A percentile compares a stretch with the other conserved stretches of the same genome.
These are phyloP conservation scores for Primulina huaijiensis DNA, from an alignment of 257 asterid genomes.

Conservation along the genomic window DNA sequence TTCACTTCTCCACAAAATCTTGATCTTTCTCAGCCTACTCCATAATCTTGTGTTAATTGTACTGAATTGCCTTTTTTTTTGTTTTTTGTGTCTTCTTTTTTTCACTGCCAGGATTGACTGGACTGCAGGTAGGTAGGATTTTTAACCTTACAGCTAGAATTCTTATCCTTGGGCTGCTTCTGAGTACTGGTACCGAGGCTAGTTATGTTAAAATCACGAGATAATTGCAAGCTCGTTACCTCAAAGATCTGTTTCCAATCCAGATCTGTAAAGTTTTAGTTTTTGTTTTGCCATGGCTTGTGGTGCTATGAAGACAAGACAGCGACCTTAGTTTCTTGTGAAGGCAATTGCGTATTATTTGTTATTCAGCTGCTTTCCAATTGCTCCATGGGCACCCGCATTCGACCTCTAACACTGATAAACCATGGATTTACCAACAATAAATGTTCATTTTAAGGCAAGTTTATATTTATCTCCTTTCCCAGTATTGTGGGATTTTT, in stretches of 20 bases:
- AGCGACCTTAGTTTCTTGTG: slow-evolving; percentile 12
- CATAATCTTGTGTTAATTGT: not conserved
- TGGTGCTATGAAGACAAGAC: not conserved
- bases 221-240: not conserved
- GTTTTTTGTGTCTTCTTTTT: not conserved
- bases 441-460: not conserved
- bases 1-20: slow-evolving; percentile 4
- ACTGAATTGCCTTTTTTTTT: not conserved
- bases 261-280: slow-evolving; percentile 14
- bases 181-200: not conserved
- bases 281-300: slow-evolving; percentile 14
- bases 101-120: slow-evolving; percentile 29
- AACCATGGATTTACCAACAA: not conserved
- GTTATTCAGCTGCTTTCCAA: slow-evolving; percentile 3
- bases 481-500: not conserved
- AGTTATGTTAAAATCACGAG: not conserved
- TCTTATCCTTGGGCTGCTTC: slow-evolving; percentile 17
- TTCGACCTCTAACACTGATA: slow-evolving; percentile 2
- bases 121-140: slow-evolving; percentile 6
- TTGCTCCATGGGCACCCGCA: slow-evolving; percentile 4
- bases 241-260: not conserved
- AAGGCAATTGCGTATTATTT: slow-evolving; percentile 4
- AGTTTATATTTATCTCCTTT: not conserved
- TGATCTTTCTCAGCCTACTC: not conserved
- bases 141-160: slow-evolving; percentile 12